A percentile compares a stretch with the other conserved stretches of the same genome.
These are phyloP conservation scores for Lentinula sp. DNA, from an alignment of 768 basidiomycete genomes.

Conservation along the genomic window DNA sequence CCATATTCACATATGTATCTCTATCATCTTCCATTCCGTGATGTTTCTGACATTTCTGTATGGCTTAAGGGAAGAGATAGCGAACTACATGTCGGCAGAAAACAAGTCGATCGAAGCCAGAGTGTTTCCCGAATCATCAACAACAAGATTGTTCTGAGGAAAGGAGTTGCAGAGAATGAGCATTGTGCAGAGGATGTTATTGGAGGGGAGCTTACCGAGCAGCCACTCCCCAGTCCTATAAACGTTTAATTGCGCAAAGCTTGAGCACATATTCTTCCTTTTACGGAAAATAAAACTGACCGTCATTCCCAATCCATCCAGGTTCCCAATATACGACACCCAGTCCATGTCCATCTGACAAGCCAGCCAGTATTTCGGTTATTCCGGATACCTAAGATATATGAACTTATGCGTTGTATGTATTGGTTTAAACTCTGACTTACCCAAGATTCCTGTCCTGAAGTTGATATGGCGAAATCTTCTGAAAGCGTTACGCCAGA, in stretches of 20 bases:
- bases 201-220: slow-evolving; percentile 23
- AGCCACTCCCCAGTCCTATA: slow-evolving; percentile 28
- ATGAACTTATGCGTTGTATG: not conserved
- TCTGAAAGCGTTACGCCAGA: slow-evolving; percentile 27
- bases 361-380: slow-evolving; percentile 33
- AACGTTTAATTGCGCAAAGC: not conserved
- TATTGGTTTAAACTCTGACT: not conserved
- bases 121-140: slow-evolving; percentile 38
- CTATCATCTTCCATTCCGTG: not conserved
- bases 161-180: not conserved
- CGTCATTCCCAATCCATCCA: slow-evolving; percentile 55
- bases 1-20: no score
- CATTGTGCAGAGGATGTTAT: not conserved
- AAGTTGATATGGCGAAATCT: slow-evolving; percentile 25
- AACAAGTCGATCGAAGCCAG: slow-evolving; percentile 18
- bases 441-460: slow-evolving; percentile 52
- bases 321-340: slow-evolving; percentile 62
- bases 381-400: slow-evolving; percentile 27
- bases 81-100: not conserved
- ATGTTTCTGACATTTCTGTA: not conserved
- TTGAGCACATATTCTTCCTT: not conserved
- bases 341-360: slow-evolving; percentile 42
- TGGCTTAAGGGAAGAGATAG: no score
- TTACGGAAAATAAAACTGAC: slow-evolving; percentile 11
- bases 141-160: slow-evolving; percentile 40